These are phyloP conservation scores for Trichoderma sp. DNA, from an alignment of 2,329 filamentous ascomycete species.

Conservation along the genomic window DNA sequence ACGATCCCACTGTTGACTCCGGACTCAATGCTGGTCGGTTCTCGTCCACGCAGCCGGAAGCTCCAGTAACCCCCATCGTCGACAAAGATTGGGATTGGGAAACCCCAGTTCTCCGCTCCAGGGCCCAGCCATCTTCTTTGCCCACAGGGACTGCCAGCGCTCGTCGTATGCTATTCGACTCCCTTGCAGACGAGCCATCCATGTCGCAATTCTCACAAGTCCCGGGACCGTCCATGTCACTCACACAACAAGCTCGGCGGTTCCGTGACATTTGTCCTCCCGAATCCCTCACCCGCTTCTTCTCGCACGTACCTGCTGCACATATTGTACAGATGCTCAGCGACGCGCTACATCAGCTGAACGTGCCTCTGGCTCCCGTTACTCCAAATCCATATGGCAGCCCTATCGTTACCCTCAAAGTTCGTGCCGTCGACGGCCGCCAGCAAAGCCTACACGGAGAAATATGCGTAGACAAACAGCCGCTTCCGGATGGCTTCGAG, in stretches of 20 bases:
- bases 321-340: constrained; percentile 76
- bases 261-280: constrained; percentile 91
- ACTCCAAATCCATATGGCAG: constrained; percentile 49
- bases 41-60: constrained; percentile 83
- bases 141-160: constrained; percentile 33
- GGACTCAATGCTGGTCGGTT: constrained; percentile 48
- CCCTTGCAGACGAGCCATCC: constrained; percentile 80
- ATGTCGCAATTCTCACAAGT: constrained; percentile 80
- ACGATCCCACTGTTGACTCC: constrained; percentile 70
- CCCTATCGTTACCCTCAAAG: constrained; percentile 61
- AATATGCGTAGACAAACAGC: constrained; percentile 66
- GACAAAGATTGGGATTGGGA: constrained; percentile 88
- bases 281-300: constrained; percentile 86
- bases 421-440: constrained; percentile 71
- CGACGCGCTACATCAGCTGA: constrained; percentile 79
- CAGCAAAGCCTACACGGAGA: constrained; percentile 71
- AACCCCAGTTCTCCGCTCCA: constrained; percentile 59
- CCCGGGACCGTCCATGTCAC: constrained; percentile 73
- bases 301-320: constrained; percentile 72
- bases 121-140: constrained; percentile 40
- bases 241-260: constrained; percentile 82
- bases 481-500: constrained; percentile 54
- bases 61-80: constrained; percentile 60
- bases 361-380: constrained; percentile 65
- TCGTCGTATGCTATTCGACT: constrained; percentile 50